These are phyloP conservation scores for Verticillium longisporum DNA, from an alignment of 2,329 filamentous ascomycete genomes.

Conservation along the genomic window DNA sequence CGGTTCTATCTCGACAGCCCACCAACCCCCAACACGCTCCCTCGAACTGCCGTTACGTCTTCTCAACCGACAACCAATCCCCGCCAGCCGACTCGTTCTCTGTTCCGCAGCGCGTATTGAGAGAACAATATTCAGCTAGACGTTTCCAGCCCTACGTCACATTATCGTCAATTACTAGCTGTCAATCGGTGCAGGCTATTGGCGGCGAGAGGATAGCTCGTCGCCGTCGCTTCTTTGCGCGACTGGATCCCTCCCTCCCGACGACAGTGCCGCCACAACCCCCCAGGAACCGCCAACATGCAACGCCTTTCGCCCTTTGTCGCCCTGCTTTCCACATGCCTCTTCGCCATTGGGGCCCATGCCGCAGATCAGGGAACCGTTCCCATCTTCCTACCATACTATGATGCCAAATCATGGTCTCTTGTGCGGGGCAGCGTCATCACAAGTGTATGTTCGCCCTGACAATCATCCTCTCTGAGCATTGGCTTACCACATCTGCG, in stretches of 20 bases:
- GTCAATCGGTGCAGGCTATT: neutral
- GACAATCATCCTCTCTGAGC: too few relatives aligned
- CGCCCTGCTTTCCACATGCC: constrained; percentile 17
- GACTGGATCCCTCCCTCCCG: neutral
- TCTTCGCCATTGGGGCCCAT: constrained; percentile 2
- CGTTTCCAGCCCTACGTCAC: neutral
- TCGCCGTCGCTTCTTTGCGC: neutral
- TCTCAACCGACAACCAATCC: neutral
- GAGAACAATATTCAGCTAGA: neutral
- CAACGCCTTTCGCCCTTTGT: constrained; percentile 13
- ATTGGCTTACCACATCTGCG: neutral
- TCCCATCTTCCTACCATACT: constrained; percentile 38
- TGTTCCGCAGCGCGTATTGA: neutral
- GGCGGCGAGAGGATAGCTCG: neutral
- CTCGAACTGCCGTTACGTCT: neutral
- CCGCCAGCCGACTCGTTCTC: neutral
- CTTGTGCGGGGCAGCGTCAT: constrained; percentile 38
- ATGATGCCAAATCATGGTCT: constrained; percentile 33
- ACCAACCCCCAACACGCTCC: neutral
- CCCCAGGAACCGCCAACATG: constrained; percentile 4
- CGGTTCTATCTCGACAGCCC: neutral
- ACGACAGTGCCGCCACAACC: neutral
- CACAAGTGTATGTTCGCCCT: constrained; percentile 26
- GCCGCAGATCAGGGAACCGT: constrained; percentile 25
- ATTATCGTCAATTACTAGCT: neutral